Conservation (phyloP, 2,329 filamentous ascomycete species). For the Bipolaris bicolor region DNA sequence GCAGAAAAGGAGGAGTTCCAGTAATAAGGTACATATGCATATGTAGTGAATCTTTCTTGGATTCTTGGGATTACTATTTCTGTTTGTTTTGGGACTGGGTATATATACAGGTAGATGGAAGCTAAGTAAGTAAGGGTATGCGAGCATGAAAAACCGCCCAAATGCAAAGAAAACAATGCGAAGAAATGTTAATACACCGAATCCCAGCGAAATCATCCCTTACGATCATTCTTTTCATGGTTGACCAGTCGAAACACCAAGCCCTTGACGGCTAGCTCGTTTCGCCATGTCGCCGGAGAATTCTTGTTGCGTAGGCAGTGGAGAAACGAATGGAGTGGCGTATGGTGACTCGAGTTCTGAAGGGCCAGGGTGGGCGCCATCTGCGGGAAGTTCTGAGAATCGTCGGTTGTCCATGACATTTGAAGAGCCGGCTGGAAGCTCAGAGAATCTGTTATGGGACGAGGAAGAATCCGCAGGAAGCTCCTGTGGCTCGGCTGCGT, state of each 20-base stretch:
- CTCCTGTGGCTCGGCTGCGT: conserved; percentile 24
- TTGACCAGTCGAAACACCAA: conserved; percentile 19
- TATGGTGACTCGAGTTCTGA: conserved; percentile 31
- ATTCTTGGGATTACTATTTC: background rate
- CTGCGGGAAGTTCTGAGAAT: conserved; percentile 32
- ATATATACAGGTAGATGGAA: background rate
- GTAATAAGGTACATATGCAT: background rate
- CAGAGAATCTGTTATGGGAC: conserved; percentile 23
- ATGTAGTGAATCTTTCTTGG: no score
- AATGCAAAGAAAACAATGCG: background rate
- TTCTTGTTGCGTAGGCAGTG: conserved; percentile 20
- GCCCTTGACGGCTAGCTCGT: conserved; percentile 13
- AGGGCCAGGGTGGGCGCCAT: background rate
- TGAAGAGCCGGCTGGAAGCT: conserved; percentile 31
- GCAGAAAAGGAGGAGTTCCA: no score
- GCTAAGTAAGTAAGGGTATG: conserved; percentile 3
- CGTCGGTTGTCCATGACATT: conserved; percentile 13
- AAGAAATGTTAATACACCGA: background rate
- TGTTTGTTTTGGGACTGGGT: background rate
- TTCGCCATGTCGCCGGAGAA: conserved; percentile 21
- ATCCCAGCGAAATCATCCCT: background rate
- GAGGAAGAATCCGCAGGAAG: conserved; percentile 22
- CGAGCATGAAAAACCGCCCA: conserved; percentile 3
- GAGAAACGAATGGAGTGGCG: conserved; percentile 26
- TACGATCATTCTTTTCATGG: background rate